Evolutionary conservation across 176 grass and related monocot genomes (phyloP).

Genomic region (Musa itinerans): DNA sequence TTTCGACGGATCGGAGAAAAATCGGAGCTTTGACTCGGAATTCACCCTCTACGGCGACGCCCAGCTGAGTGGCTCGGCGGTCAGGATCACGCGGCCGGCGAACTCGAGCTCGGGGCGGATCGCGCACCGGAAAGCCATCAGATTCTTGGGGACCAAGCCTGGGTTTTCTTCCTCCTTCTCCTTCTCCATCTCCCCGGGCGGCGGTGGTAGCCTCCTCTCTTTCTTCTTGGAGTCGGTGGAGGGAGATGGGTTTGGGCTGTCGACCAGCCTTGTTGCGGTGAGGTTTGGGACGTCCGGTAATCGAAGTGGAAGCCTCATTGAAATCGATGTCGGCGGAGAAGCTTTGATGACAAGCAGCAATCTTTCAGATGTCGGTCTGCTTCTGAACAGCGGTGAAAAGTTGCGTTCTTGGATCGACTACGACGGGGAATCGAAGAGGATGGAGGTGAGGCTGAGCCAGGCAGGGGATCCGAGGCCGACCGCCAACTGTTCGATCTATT

Average conservation of each 20-base stretch:
- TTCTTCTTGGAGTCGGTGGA: conserved; percentile 12
- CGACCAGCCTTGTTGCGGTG: neutral
- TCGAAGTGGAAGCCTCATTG: conserved; percentile 1
- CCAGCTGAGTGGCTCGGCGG: neutral
- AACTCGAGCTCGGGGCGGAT: conserved; percentile 1
- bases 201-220: neutral
- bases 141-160: conserved; percentile 9
- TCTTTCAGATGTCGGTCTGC: neutral
- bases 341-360: neutral
- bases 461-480: neutral
- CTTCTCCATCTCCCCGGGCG: conserved; percentile 1
- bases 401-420: conserved; percentile 22
- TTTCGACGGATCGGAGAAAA: conserved; percentile 6
- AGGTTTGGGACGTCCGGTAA: neutral
- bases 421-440: conserved; percentile 13
- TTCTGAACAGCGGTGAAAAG: conserved; percentile 10
- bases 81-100: conserved; percentile 3
- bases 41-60: conserved; percentile 11
- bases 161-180: conserved; percentile 14
- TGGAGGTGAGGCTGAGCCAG: conserved; percentile 8
- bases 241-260: neutral
- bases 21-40: neutral
- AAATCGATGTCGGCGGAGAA: neutral
- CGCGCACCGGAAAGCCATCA: conserved; percentile 10
- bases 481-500: neutral